These are phyloP conservation scores for Solanum dulcamara DNA, from an alignment of 257 asterid species.

Conservation along the genomic window DNA sequence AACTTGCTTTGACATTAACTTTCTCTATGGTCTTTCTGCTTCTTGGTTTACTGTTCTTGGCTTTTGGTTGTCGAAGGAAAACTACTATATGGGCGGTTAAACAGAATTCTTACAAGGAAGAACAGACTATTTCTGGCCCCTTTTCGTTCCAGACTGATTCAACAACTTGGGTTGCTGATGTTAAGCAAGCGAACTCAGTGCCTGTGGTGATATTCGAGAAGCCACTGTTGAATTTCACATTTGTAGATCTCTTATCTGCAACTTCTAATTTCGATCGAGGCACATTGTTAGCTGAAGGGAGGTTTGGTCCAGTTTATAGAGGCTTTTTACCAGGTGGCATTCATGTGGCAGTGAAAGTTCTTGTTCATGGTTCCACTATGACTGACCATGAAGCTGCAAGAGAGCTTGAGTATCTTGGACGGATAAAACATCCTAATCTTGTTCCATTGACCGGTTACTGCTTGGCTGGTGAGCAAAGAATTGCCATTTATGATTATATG, in stretches of 20 bases:
- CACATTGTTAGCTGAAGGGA: slow-evolving; percentile 19
- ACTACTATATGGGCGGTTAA: slow-evolving; percentile 12
- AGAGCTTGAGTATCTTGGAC: slow-evolving; percentile 21
- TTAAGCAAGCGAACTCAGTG: slow-evolving; percentile 13
- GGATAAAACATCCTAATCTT: slow-evolving; percentile 19
- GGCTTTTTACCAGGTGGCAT: slow-evolving; percentile 15
- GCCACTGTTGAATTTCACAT: slow-evolving; percentile 20
- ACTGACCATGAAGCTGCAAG: slow-evolving; percentile 18
- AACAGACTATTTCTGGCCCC: slow-evolving; percentile 14
- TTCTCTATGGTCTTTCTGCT: slow-evolving; percentile 69
- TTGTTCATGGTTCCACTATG: slow-evolving; percentile 20
- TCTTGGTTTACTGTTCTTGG: slow-evolving; percentile 57
- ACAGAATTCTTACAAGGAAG: slow-evolving; percentile 14
- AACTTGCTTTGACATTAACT: slow-evolving; percentile 60
- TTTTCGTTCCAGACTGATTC: slow-evolving; percentile 22
- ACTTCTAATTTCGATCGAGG: slow-evolving; percentile 17
- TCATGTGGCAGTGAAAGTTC: slow-evolving; percentile 20
- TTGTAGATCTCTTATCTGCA: slow-evolving; percentile 13
- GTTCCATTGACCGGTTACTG: slow-evolving; percentile 16
- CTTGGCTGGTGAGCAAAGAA: slow-evolving; percentile 20
- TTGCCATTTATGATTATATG: slow-evolving; percentile 20
- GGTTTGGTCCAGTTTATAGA: slow-evolving; percentile 19
- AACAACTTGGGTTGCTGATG: slow-evolving; percentile 23
- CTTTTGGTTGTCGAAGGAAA: slow-evolving; percentile 56
- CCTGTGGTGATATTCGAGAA: slow-evolving; percentile 16